These are phyloP conservation scores for Cladosporium colombiae DNA, from an alignment of 2,329 filamentous ascomycete species.

Conservation along the genomic window DNA sequence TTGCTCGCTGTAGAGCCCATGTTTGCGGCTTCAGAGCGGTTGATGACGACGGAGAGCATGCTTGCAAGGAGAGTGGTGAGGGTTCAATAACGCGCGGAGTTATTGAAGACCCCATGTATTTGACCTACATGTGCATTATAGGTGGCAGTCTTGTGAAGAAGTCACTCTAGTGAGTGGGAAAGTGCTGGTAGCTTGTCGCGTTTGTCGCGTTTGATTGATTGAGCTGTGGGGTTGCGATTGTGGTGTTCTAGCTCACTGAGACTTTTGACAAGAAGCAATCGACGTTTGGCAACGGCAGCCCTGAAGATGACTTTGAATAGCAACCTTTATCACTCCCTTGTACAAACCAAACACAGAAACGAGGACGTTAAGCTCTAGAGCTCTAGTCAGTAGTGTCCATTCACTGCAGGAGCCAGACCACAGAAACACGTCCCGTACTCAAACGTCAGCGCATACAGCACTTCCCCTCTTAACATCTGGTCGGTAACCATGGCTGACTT, in stretches of 20 bases:
- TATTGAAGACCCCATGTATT: not conserved
- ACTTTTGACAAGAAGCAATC: not conserved
- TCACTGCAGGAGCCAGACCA: not conserved
- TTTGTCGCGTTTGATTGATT: not conserved
- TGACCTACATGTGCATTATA: not conserved
- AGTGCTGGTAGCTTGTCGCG: not conserved
- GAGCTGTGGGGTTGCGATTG: not conserved
- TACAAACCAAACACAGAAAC: too few relatives aligned
- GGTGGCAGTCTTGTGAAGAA: not conserved
- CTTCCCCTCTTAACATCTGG: not conserved
- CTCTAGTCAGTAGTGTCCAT: too few relatives aligned
- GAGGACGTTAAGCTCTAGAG: too few relatives aligned
- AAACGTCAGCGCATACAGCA: not conserved
- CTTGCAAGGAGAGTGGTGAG: not conserved
- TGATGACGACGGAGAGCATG: constrained; percentile 17
- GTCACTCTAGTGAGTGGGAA: not conserved
- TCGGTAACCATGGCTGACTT: not conserved
- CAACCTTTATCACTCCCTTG: too few relatives aligned
- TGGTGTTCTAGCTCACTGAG: not conserved
- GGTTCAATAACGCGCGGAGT: not conserved
- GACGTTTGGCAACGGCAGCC: not conserved
- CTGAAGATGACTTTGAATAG: not conserved
- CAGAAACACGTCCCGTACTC: not conserved
- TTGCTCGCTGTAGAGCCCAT: constrained; percentile 8
- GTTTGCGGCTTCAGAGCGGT: constrained; percentile 12